Conservation (phyloP, 352 stramenopile genomes). For the Globisporangium cystogenes region DNA sequence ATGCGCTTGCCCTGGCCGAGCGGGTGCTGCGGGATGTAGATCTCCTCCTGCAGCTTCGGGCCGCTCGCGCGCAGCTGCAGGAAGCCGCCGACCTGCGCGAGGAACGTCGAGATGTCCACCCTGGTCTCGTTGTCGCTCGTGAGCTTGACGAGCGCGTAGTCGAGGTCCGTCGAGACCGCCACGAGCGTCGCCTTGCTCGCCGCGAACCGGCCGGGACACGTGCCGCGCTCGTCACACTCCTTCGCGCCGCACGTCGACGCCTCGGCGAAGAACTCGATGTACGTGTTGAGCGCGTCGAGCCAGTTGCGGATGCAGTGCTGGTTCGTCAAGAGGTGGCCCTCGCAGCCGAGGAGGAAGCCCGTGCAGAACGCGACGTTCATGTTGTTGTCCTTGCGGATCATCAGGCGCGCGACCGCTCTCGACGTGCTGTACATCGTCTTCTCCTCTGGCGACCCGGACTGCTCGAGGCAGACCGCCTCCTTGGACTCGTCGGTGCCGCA, state of each 20-base stretch:
- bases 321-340: slow-evolving; percentile 76
- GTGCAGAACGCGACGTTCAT: slow-evolving; percentile 65
- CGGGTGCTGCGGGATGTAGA: slow-evolving; percentile 43
- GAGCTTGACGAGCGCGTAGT: slow-evolving; percentile 44
- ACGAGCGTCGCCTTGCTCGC: slow-evolving; percentile 31
- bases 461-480: slow-evolving; percentile 54
- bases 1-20: slow-evolving; percentile 33
- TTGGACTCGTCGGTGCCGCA: slow-evolving; percentile 64
- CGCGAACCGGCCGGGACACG: slow-evolving; percentile 35
- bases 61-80: slow-evolving; percentile 29
- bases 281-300: slow-evolving; percentile 62
- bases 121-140: slow-evolving; percentile 20
- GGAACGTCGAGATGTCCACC: slow-evolving; percentile 27
- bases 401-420: slow-evolving; percentile 47
- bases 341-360: slow-evolving; percentile 65
- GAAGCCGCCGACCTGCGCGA: slow-evolving; percentile 25
- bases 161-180: slow-evolving; percentile 27
- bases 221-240: slow-evolving; percentile 25
- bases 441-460: slow-evolving; percentile 14
- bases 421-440: slow-evolving; percentile 40
- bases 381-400: slow-evolving; percentile 56
- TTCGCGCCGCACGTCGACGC: slow-evolving; percentile 27
- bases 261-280: slow-evolving; percentile 65
- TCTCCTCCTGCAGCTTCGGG: slow-evolving; percentile 23
- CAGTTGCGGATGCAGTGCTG: slow-evolving; percentile 64